phyloP scores from a whole-genome alignment of 2,329 filamentous ascomycete species.

The Penicillium sp. region DNA sequence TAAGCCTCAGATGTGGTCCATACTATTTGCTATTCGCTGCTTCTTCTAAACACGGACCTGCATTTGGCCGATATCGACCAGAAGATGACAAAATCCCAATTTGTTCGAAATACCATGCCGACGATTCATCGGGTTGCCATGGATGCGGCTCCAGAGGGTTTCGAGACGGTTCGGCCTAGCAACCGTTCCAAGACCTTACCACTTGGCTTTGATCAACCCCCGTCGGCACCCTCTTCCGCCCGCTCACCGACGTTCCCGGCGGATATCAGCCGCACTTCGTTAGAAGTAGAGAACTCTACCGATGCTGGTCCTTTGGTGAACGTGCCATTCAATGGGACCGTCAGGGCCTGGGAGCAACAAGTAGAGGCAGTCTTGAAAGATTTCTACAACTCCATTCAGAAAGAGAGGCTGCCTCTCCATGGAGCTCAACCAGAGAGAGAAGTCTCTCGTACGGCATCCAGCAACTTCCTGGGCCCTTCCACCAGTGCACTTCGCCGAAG shows the following conservation, averaged over 20 bases:
- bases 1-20: slow-evolving; percentile 74
- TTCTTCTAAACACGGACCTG: slow-evolving; percentile 91
- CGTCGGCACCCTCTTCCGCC: slow-evolving; percentile 17
- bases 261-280: slow-evolving; percentile 12
- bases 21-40: slow-evolving; percentile 92
- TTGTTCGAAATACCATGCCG: slow-evolving; percentile 92
- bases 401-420: slow-evolving; percentile 78
- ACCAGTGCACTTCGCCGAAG: slow-evolving; percentile 69
- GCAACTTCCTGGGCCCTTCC: slow-evolving; percentile 63
- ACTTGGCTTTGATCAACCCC: slow-evolving; percentile 37
- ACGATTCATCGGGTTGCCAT: slow-evolving; percentile 72
- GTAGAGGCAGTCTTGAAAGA: slow-evolving; percentile 86
- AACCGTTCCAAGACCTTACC: slow-evolving; percentile 28
- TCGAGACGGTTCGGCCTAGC: slow-evolving; percentile 50
- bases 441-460: slow-evolving; percentile 40
- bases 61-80: slow-evolving; percentile 91
- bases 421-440: slow-evolving; percentile 53
- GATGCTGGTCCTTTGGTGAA: slow-evolving; percentile 66
- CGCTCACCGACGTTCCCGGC: slow-evolving; percentile 18
- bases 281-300: slow-evolving; percentile 19
- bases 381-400: slow-evolving; percentile 84
- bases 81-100: slow-evolving; percentile 93
- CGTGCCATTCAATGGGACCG: slow-evolving; percentile 64
- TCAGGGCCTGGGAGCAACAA: slow-evolving; percentile 79
- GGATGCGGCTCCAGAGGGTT: slow-evolving; percentile 64